Evolutionary conservation across 106 monocot genomes (phyloP), one percentile per base, ranked within the genome.

Genomic region (Dendrobium catenatum): DNA sequence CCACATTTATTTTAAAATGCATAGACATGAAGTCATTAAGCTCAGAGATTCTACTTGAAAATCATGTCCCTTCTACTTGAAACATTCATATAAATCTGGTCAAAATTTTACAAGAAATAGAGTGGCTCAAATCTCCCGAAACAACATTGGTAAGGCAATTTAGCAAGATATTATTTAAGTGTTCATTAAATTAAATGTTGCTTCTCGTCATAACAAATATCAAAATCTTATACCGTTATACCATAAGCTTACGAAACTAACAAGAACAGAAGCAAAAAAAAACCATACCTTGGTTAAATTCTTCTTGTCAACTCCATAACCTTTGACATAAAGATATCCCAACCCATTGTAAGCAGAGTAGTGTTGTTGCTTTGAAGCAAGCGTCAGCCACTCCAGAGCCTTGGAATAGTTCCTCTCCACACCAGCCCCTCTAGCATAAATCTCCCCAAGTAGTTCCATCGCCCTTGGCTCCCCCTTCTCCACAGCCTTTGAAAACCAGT

Each of bases 261-360:
- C 9, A 76, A 76, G 27, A 49, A 37, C 37, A 4, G 19, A 19
- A 76, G 1, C 6, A n/a, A 19, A 74, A 5, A 2, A 27, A 27
- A 49, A 51, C 78, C 83, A 87, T 76, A 94, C 96, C 70, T 89
- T 99, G 27, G 91, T 99, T 61, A 89, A 87, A 74, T 99, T 94
- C 79, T 84, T 89, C 86, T 92, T 84, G 55, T 93, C 88, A 55
- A 99, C 93, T 33, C 98, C 98, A 80, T 91, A 95, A 26, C 98
- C 98, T 87, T 95, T 99, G n/a, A 92, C 89, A 85, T 95, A 91
- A 13, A 99, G 85, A 88, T 99, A 99, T 22, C 95, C 95, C 72
- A 95, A 73, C 8, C 98, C 98, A 87, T 99, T 99, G 76, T 91
- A 93, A 15, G 95, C 98, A 6, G 95, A 95, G 80, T 87, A 90